Conservation (phyloP, 2,329 filamentous ascomycete genomes). For the Hypoxylon sp. region DNA sequence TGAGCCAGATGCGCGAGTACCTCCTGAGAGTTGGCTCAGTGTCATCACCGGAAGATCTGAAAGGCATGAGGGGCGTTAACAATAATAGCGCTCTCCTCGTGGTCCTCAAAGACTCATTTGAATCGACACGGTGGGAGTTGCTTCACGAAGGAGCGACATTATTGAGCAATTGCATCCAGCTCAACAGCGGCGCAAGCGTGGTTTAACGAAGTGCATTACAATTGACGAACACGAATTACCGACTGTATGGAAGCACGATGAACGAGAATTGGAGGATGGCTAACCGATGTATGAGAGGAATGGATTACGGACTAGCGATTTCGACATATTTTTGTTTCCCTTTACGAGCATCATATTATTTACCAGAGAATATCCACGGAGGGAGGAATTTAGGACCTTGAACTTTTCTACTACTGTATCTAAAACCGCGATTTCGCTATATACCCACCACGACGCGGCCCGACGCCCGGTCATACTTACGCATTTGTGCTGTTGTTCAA, state of each 20-base stretch:
- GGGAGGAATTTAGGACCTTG: conserved; percentile 30
- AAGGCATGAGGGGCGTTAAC: conserved; percentile 81
- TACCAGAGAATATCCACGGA: conserved; percentile 34
- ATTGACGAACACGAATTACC: conserved; percentile 9
- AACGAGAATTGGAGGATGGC: conserved; percentile 35
- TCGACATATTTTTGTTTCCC: conserved; percentile 32
- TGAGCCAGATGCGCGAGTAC: conserved; percentile 84
- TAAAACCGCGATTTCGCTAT: conserved; percentile 46
- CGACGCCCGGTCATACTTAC: conserved; percentile 30
- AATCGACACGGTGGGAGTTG: conserved; percentile 89
- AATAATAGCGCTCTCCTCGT: conserved; percentile 85
- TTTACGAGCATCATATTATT: conserved; percentile 33
- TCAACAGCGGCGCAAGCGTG: conserved; percentile 57
- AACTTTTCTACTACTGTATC: conserved; percentile 42
- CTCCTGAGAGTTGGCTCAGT: conserved; percentile 80
- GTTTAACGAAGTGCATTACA: conserved; percentile 20
- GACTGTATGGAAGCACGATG: conserved; percentile 30
- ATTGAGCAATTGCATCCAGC: conserved; percentile 83
- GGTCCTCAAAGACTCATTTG: conserved; percentile 85
- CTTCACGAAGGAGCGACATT: conserved; percentile 88
- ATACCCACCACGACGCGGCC: conserved; percentile 48
- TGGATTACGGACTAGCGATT: conserved; percentile 37
- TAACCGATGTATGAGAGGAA: conserved; percentile 35
- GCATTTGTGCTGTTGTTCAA: conserved; percentile 30
- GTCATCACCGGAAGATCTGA: conserved; percentile 81